These are phyloP conservation scores for Podaxis pistillaris DNA, from an alignment of 768 basidiomycete genomes.

Conservation along the genomic window DNA sequence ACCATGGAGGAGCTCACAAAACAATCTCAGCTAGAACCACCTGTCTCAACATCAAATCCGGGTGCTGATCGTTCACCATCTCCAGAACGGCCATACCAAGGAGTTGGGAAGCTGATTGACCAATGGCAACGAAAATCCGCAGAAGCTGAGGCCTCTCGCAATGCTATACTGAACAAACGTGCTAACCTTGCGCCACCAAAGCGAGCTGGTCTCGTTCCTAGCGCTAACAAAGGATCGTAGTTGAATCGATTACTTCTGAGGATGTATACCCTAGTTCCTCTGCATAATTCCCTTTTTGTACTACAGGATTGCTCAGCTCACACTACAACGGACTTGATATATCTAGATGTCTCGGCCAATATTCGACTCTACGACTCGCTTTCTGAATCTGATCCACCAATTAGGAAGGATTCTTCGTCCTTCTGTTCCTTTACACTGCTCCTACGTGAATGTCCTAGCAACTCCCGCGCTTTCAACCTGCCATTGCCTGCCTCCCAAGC, in stretches of 20 bases:
- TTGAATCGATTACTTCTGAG: not conserved
- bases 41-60: constrained; percentile 12
- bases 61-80: constrained; percentile 51
- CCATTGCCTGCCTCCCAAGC: constrained; percentile 55
- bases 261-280: constrained; percentile 1
- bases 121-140: constrained; percentile 85
- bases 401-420: not conserved
- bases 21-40: constrained; percentile 22
- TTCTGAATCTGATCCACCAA: not conserved
- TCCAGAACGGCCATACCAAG: constrained; percentile 77
- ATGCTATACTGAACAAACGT: constrained; percentile 31
- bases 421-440: not conserved
- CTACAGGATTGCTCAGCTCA: constrained; percentile 7
- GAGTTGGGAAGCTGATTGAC: constrained; percentile 82
- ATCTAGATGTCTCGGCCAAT: not conserved
- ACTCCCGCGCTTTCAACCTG: constrained; percentile 44
- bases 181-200: constrained; percentile 34
- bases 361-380: constrained; percentile 3
- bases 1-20: constrained; percentile 17
- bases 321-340: not conserved
- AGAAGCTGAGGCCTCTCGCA: constrained; percentile 45
- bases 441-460: constrained; percentile 27
- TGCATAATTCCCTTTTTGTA: constrained; percentile 16
- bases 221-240: constrained; percentile 19
- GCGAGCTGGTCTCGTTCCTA: constrained; percentile 35